Base-by-base conservation (phyloP, 2,329 filamentous ascomycete species). In the Didymellaceae sp. region DNA sequence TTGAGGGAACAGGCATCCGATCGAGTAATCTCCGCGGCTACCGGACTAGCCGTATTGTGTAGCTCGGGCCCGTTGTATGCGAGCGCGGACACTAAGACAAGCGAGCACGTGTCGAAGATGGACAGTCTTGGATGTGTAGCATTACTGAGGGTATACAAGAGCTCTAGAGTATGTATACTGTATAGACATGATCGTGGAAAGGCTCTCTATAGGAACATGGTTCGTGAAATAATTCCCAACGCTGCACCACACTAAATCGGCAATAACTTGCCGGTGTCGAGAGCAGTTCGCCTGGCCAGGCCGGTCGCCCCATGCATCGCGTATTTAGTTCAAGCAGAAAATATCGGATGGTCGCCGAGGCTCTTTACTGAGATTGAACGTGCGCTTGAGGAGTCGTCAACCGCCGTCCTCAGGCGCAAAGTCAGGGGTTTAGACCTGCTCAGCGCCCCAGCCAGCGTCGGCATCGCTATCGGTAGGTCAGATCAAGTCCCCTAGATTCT, bases 361-460 rank as follows among this genome's bases (percentile, higher is more conserved):
- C 49, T 37, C 44, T 43, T 26, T 43, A 32, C 34, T 46, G 40
- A 26, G 35, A 14, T 25, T 41, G 17, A 33, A 48, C 18, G 17
- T 45, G 30, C 45, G 38, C 22, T 30, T 34, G 58, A 63, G 58
- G 55, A 63, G 43, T 66, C 62, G 50, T 60, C 61, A 7, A 68
- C 40, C 58, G 66, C 62, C 65, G 57, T 68, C 64, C 63, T 59
- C 62, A 37, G 20, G 30, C 16, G 25, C 24, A 2, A 7, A 22
- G 13, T 24, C 13, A 28, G 30, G 22, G 9, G 13, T 17, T 49
- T 78, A 81, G 30, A 81, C 78, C 64, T 81, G 79, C 61, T 81
- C 79, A 21, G 77, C 77, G 22, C 79, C 79, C 79, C 79, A 81
- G 35, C 79, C 77, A 32, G 75, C 76, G 58, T 81, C 79, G 30